phyloP scores from a whole-genome alignment of 1,284 basidiomycete genomes.

The Xanthoconium separans region DNA sequence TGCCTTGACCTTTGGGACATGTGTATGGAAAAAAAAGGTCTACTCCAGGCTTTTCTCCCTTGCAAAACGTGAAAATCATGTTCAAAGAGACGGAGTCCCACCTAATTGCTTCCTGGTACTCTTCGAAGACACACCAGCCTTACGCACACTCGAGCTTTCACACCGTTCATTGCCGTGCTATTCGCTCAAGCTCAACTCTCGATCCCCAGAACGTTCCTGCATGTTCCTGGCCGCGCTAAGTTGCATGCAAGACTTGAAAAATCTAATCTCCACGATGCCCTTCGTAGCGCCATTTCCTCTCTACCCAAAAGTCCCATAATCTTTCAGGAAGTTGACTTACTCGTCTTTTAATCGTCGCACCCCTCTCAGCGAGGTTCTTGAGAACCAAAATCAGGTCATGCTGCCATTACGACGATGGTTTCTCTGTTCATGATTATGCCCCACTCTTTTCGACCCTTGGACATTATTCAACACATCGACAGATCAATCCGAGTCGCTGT shows the following conservation, averaged over 20 bases:
- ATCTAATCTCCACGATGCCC: neutral
- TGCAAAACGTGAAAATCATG: too few relatives aligned
- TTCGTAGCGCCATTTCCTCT: too few relatives aligned
- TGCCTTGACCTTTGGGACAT: too few relatives aligned
- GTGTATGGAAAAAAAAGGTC: too few relatives aligned
- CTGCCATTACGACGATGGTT: neutral
- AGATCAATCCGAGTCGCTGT: neutral
- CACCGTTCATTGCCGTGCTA: neutral
- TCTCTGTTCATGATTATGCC: neutral
- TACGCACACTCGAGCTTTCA: neutral
- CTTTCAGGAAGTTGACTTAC: neutral
- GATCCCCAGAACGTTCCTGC: neutral
- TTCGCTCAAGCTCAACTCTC: neutral
- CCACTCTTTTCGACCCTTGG: neutral
- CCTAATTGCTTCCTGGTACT: too few relatives aligned
- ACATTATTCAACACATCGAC: neutral
- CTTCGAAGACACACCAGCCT: too few relatives aligned
- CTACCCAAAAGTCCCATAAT: neutral
- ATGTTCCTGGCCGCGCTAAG: neutral
- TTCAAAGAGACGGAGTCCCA: too few relatives aligned
- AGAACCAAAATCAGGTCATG: neutral
- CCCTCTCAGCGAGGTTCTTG: too few relatives aligned
- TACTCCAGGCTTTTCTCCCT: too few relatives aligned
- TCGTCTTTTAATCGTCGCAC: too few relatives aligned
- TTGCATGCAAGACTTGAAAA: neutral